Base-by-base conservation (phyloP, 306 rosid species). In the Abrus pulchellus region DNA sequence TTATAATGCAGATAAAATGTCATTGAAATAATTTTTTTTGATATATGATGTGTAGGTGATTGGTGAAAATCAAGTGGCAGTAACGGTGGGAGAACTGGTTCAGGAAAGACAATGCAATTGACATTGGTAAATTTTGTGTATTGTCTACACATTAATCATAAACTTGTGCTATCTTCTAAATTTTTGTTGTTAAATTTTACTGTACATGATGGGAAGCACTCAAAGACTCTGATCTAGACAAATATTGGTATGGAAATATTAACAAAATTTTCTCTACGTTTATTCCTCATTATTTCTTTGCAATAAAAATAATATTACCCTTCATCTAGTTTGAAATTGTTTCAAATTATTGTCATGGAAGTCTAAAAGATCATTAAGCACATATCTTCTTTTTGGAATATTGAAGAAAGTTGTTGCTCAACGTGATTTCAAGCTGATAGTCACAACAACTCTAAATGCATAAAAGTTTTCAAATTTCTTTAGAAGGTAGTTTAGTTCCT, bases 171-270 rank as follows among this genome's bases (percentile, higher is more conserved):
- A 61, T 68, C 30, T 14, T 74, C 82, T 87, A 55, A 87, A 30
- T 80, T 55, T 83, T 5, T 41, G 5, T 78, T 72, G 68, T 72
- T 87, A 48, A 76, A 79, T 72, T 82, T 83, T 89, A 40, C 92
- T 93, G 99, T 95, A 95, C 86, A 95, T 95, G 99, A 95, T 98
- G 99, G 1, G 99, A 95, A 90, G 93, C 99, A 4, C 98, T 95
- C 11, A 95, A 89, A 83, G 99, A 95, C 84, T 86, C 99, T 81
- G 99, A 95, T 74, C 90, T 95, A 45, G 99, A 95, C 79, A 95
- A 95, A 82, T 95, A 95, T 68, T 89, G 98, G 99, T 95, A 91
- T 54, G 89, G 20, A 49, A 68, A 62, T 67, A 43, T 80, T n/a
- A 36, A 20, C 78, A 45, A 74, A 3, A 12, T 87, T 29, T 40